These are phyloP conservation scores for Silene vulgaris DNA, from an alignment of 179 eudicot species.

Conservation along the genomic window DNA sequence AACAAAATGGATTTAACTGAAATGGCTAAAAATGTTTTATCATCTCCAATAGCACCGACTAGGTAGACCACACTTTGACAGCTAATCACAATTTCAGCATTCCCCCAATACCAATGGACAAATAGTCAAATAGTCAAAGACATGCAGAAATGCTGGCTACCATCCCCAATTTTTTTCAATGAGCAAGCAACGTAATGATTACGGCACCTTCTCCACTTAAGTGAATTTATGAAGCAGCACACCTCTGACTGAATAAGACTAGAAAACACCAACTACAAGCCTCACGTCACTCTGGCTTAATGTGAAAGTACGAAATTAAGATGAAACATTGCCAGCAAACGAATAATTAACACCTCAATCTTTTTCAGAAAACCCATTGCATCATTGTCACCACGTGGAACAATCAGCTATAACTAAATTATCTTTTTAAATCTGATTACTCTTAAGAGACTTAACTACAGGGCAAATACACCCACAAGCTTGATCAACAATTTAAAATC, in stretches of 20 bases:
- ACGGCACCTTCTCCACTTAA: background rate
- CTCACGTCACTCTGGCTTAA: background rate
- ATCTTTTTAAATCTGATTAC: background rate
- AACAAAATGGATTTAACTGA: background rate
- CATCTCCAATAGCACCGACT: background rate
- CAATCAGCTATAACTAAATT: background rate
- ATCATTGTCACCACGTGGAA: background rate
- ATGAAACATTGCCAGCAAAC: background rate
- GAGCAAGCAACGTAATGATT: background rate
- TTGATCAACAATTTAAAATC: background rate
- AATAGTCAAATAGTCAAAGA: background rate
- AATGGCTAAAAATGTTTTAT: no score
- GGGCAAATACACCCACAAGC: background rate
- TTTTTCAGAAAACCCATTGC: background rate
- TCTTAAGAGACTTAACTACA: background rate
- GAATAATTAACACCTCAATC: background rate
- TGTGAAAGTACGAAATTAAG: background rate
- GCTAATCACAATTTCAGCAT: background rate
- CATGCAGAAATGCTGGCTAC: background rate
- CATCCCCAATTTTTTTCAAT: background rate
- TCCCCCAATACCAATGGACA: background rate
- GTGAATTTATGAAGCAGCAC: background rate
- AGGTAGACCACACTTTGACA: background rate
- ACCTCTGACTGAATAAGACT: background rate
- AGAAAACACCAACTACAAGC: background rate